Conservation (phyloP, 2,329 filamentous ascomycete species). For the Xylaria sp. region DNA sequence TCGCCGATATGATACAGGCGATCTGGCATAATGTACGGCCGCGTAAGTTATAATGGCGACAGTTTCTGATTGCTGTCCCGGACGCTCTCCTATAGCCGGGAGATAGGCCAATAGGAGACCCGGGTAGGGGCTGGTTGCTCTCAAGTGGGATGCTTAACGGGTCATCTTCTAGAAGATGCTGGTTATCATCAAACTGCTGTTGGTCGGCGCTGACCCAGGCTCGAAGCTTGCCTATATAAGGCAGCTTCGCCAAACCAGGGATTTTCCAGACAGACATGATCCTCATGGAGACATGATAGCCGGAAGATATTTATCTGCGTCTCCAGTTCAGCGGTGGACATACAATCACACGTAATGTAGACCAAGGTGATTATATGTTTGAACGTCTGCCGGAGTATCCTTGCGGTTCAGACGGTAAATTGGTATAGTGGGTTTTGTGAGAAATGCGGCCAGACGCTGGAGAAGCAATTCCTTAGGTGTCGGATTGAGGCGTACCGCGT, state of each 20-base stretch:
- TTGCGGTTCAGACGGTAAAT: background rate
- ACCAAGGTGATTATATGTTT: background rate
- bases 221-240: slow-evolving; percentile 13
- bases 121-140: slow-evolving; percentile 7
- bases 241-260: slow-evolving; percentile 4
- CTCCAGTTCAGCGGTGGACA: background rate
- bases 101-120: background rate
- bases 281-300: background rate
- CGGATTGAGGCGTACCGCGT: background rate
- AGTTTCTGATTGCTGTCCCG: slow-evolving; percentile 1
- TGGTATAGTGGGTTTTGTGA: background rate
- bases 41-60: background rate
- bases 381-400: background rate
- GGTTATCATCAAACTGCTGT: slow-evolving; percentile 18
- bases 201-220: background rate
- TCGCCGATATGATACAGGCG: slow-evolving; percentile 14
- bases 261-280: slow-evolving; percentile 12
- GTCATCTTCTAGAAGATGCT: slow-evolving; percentile 29
- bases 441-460: background rate
- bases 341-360: background rate
- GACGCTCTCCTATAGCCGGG: background rate
- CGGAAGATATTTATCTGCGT: background rate
- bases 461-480: background rate
- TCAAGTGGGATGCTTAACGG: slow-evolving; percentile 28
- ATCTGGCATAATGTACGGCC: slow-evolving; percentile 12